Percentiles rank a stretch among this genome's conserved stretches.
phyloP scores from a whole-genome alignment of 495 filamentous ascomycete species.

The Amphirosellinia nigrospora region DNA sequence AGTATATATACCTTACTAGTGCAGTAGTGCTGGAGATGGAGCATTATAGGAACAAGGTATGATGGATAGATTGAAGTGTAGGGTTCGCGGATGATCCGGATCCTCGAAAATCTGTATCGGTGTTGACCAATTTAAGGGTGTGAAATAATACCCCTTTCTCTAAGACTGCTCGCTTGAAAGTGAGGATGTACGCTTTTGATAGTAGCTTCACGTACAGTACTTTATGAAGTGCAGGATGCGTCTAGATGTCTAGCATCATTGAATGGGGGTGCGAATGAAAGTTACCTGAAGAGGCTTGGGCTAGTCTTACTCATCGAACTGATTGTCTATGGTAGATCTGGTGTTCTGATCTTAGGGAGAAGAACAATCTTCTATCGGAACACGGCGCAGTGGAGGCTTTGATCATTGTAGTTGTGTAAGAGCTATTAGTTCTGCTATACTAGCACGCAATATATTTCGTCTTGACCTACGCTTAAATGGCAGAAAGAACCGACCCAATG shows the following conservation, averaged over 20 bases:
- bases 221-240: neutral
- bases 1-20: neutral
- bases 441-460: neutral
- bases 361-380: neutral
- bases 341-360: neutral
- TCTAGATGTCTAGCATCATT: neutral
- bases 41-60: neutral
- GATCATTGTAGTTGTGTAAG: too few relatives aligned
- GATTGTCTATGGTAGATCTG: too few relatives aligned
- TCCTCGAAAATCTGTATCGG: neutral
- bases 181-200: too few relatives aligned
- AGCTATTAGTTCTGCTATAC: neutral
- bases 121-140: too few relatives aligned
- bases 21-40: too few relatives aligned
- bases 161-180: neutral
- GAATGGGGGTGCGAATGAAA: neutral
- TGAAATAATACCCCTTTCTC: neutral
- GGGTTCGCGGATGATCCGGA: conserved; percentile 6
- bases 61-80: neutral
- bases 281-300: neutral
- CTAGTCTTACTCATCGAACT: neutral
- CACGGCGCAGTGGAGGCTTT: neutral
- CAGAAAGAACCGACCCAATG: neutral
- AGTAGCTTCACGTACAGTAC: neutral
- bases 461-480: neutral